phyloP scores from a whole-genome alignment of 257 asterid genomes.

The Solanum pennellii region DNA sequence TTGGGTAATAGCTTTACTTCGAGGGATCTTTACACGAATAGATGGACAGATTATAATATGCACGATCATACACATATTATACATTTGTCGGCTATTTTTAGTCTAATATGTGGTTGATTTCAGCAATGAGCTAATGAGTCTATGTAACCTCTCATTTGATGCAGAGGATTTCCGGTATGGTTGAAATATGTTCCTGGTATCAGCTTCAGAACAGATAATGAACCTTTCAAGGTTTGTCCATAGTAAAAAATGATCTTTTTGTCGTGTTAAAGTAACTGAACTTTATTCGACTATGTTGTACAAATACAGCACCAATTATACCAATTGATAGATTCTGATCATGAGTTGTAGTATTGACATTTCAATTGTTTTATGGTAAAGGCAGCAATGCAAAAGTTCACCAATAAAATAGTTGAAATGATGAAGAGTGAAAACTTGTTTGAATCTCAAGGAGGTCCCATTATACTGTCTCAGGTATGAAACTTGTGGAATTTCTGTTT shows the following conservation, averaged over 20 bases:
- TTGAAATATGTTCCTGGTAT: slow-evolving; percentile 64
- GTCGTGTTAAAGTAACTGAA: neutral
- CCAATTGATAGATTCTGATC: neutral
- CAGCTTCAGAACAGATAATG: slow-evolving; percentile 64
- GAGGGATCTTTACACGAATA: neutral
- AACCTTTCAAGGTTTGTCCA: slow-evolving; percentile 48
- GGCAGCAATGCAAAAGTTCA: slow-evolving; percentile 58
- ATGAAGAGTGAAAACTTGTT: slow-evolving; percentile 52
- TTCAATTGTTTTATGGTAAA: slow-evolving; percentile 5
- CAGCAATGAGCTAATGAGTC: neutral
- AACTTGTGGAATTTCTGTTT: neutral
- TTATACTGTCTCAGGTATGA: slow-evolving; percentile 59
- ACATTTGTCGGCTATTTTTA: neutral
- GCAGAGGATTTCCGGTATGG: slow-evolving; percentile 84
- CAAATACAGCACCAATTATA: neutral
- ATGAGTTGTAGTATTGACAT: neutral
- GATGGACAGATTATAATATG: neutral
- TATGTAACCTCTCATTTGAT: neutral
- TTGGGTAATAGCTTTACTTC: slow-evolving; percentile 30
- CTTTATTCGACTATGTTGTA: neutral
- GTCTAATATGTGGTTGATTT: neutral
- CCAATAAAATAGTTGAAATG: slow-evolving; percentile 48
- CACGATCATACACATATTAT: neutral
- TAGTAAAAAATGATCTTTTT: neutral
- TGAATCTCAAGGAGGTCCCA: slow-evolving; percentile 72